Percentiles rank a stretch among this genome's conserved stretches.
phyloP scores from a whole-genome alignment of 2,329 filamentous ascomycete genomes.

The Pyrenochaeta sp. region DNA sequence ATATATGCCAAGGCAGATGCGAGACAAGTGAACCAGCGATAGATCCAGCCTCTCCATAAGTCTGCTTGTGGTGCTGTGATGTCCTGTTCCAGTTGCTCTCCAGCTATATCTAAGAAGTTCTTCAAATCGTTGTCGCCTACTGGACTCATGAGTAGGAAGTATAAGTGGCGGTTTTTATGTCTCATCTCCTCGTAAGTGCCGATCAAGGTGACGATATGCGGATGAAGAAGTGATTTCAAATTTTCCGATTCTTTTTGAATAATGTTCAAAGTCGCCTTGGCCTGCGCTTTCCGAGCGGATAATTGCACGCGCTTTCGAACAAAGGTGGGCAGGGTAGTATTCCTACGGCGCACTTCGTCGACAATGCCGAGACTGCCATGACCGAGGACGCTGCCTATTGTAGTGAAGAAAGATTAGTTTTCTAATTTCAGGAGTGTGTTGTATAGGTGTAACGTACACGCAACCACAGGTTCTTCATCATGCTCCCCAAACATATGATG shows the following conservation, averaged over 20 bases:
- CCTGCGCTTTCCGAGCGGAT: conserved; percentile 4
- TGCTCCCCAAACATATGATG: background rate
- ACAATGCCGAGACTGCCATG: conserved; percentile 22
- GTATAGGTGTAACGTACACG: background rate
- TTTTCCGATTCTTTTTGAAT: conserved; percentile 18
- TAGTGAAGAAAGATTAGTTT: background rate
- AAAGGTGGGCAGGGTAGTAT: conserved; percentile 3
- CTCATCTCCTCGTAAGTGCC: conserved; percentile 18
- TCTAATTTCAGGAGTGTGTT: background rate
- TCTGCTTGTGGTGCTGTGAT: background rate
- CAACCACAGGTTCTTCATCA: conserved; percentile 1
- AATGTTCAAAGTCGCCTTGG: conserved; percentile 4
- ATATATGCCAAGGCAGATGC: conserved; percentile 23
- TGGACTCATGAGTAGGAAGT: conserved; percentile 22
- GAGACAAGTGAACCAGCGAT: conserved; percentile 17
- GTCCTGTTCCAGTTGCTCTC: conserved; percentile 3
- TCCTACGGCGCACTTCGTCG: conserved; percentile 15
- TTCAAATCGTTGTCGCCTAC: conserved; percentile 24
- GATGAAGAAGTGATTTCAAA: conserved; percentile 12
- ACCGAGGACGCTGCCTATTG: conserved; percentile 6
- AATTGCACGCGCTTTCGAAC: conserved; percentile 24
- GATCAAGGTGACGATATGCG: conserved; percentile 23
- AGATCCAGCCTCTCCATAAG: conserved; percentile 1
- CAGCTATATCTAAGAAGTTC: conserved; percentile 14
- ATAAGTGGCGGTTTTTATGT: conserved; percentile 7